Conservation (phyloP, 139 green algal genomes). For the Chlamydomonas sp. region DNA sequence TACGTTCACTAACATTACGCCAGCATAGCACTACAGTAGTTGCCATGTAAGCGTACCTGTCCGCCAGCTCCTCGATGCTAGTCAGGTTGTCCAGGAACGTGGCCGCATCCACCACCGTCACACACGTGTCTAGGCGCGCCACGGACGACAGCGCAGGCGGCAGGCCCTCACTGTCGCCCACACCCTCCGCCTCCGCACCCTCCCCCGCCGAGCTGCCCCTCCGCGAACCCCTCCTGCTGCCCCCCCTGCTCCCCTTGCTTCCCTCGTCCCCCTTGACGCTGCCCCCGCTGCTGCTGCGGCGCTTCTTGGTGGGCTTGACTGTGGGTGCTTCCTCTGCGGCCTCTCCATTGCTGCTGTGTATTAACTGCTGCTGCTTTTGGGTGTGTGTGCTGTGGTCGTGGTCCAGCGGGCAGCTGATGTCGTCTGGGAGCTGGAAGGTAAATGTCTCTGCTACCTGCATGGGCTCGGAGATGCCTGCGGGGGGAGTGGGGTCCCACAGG, state of each 20-base stretch:
- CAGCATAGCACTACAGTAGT: too few species aligned
- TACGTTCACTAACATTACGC: too few species aligned
- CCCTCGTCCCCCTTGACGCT: background rate
- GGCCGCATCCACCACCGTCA: constrained; percentile 70
- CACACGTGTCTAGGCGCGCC: constrained; percentile 47
- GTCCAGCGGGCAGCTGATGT: background rate
- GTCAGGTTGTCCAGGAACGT: constrained; percentile 38
- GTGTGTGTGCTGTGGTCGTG: background rate
- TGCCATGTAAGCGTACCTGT: background rate
- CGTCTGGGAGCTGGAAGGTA: background rate
- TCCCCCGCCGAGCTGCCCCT: background rate
- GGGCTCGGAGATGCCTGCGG: constrained; percentile 79
- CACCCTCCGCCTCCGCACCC: background rate
- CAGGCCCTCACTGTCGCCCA: background rate
- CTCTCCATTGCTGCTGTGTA: background rate
- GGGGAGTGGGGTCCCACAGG: background rate
- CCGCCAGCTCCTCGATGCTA: background rate
- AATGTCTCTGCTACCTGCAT: constrained; percentile 58
- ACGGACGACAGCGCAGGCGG: background rate
- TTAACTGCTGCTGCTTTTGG: background rate
- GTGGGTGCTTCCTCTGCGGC: background rate
- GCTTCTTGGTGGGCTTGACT: background rate
- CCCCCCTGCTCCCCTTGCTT: background rate
- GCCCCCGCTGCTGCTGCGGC: background rate
- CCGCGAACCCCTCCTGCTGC: background rate